phyloP scores from a whole-genome alignment of 768 basidiomycete species.

The Rhodocollybia butyracea region DNA sequence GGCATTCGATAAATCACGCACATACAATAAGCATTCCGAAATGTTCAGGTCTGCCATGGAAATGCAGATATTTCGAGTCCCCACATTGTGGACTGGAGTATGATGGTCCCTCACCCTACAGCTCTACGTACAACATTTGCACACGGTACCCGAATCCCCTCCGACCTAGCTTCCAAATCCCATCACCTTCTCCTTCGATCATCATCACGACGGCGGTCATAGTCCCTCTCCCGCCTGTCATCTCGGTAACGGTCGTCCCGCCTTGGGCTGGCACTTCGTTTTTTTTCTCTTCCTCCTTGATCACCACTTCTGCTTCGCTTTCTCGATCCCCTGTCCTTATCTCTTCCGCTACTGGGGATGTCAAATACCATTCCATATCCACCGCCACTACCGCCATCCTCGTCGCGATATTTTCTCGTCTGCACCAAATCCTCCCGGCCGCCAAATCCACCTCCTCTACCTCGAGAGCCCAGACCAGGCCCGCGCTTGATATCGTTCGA shows the following conservation, averaged over 20 bases:
- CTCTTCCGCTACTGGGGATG: slow-evolving; percentile 44
- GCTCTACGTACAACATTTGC: too few species aligned
- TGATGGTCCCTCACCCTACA: too few species aligned
- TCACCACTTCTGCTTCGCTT: slow-evolving; percentile 52
- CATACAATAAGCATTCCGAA: too few species aligned
- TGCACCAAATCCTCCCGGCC: slow-evolving; percentile 75
- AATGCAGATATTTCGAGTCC: too few species aligned
- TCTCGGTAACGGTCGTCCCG: too few species aligned
- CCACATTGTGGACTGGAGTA: too few species aligned
- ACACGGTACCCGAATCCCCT: too few species aligned
- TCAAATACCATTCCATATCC: slow-evolving; percentile 87
- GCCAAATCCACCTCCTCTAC: slow-evolving; percentile 49
- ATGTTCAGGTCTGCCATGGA: too few species aligned
- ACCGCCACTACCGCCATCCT: slow-evolving; percentile 26
- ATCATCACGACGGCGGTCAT: too few species aligned
- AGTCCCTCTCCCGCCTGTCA: slow-evolving; percentile 21
- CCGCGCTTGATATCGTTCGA: slow-evolving; percentile 70
- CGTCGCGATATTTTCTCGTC: slow-evolving; percentile 64
- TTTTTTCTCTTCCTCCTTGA: slow-evolving; percentile 19
- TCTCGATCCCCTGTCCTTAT: slow-evolving; percentile 47
- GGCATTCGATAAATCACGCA: too few species aligned
- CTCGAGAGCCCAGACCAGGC: slow-evolving; percentile 25
- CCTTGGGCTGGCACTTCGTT: slow-evolving; percentile 10
- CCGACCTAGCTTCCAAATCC: too few species aligned
- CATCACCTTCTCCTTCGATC: too few species aligned